A percentile compares a stretch with the other conserved stretches of the same genome.
Evolutionary conservation across 1,139 yeast genomes (phyloP).

Genomic region (Scheffersomyces quercinus): DNA sequence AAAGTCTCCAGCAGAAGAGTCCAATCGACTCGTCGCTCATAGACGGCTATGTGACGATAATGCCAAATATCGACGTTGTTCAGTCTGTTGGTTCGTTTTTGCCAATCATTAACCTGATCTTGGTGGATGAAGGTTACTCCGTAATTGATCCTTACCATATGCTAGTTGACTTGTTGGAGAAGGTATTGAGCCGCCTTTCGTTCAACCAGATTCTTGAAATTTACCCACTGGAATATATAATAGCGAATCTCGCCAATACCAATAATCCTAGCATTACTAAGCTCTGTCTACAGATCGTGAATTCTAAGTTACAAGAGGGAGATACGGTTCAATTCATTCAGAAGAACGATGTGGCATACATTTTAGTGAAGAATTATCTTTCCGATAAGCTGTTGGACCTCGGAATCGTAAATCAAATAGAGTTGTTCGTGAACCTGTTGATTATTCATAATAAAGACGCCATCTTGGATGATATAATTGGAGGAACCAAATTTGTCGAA

Average conservation of each 20-base stretch:
- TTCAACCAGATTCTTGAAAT: slow-evolving; percentile 18
- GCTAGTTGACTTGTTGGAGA: slow-evolving; percentile 22
- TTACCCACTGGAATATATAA: slow-evolving; percentile 24
- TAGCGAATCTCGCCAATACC: slow-evolving; percentile 10
- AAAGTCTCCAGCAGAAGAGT: not conserved
- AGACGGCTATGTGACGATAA: not conserved
- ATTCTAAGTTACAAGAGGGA: slow-evolving; percentile 15
- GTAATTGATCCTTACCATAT: slow-evolving; percentile 23
- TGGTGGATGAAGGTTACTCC: slow-evolving; percentile 10
- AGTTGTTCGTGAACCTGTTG: slow-evolving; percentile 12
- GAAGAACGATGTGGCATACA: slow-evolving; percentile 9
- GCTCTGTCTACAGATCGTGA: slow-evolving; percentile 22
- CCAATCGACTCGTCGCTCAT: not conserved
- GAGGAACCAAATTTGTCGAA: slow-evolving; percentile 5
- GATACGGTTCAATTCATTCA: slow-evolving; percentile 17
- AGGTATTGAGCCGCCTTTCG: slow-evolving; percentile 18
- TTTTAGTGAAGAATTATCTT: slow-evolving; percentile 10
- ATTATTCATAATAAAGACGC: slow-evolving; percentile 5
- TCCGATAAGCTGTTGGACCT: slow-evolving; percentile 8
- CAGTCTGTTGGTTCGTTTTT: not conserved
- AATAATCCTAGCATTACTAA: slow-evolving; percentile 10
- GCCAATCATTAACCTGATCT: slow-evolving; percentile 1
- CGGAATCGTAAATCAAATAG: slow-evolving; percentile 20
- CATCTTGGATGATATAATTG: slow-evolving; percentile 8
- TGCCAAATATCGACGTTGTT: not conserved